These are phyloP conservation scores for Psidium guajava DNA, from an alignment of 345 rosid genomes.

Conservation along the genomic window DNA sequence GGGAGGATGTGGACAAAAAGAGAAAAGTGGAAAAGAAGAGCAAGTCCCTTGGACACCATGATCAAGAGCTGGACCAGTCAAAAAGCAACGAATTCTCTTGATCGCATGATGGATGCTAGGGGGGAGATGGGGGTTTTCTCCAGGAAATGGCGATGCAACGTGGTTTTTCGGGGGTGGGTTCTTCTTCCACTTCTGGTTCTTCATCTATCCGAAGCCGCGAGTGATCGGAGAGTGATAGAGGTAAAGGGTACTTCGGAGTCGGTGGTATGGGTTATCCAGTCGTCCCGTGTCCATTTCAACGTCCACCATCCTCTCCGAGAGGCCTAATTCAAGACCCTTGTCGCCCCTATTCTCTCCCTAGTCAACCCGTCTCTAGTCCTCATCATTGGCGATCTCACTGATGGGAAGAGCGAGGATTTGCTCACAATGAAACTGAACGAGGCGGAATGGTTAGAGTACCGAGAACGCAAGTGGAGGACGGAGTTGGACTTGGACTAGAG, in stretches of 20 bases:
- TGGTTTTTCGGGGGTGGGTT: neutral
- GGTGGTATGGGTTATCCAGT: conserved; percentile 83
- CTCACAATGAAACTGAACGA: conserved; percentile 77
- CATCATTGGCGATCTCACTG: conserved; percentile 92
- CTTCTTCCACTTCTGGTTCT: neutral
- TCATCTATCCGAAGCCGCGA: neutral
- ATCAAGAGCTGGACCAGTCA: no score
- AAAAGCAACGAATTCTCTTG: no score
- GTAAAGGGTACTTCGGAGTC: conserved; percentile 54
- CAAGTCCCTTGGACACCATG: no score
- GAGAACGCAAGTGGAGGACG: no score
- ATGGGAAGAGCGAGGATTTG: conserved; percentile 88
- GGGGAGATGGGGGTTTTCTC: neutral
- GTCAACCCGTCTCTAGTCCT: conserved; percentile 84
- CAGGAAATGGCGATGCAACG: neutral
- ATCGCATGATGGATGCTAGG: no score
- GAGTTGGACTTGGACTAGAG: no score
- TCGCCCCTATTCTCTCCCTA: conserved; percentile 62
- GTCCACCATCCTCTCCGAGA: conserved; percentile 87
- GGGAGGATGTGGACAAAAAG: no score
- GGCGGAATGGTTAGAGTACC: conserved; percentile 75
- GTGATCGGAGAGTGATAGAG: conserved; percentile 28
- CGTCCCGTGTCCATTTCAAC: conserved; percentile 96
- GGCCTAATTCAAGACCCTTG: conserved; percentile 36
- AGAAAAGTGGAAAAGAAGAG: no score